Evolutionary conservation across 148 eudicot species (phyloP).

Genomic region (Cornus florida): DNA sequence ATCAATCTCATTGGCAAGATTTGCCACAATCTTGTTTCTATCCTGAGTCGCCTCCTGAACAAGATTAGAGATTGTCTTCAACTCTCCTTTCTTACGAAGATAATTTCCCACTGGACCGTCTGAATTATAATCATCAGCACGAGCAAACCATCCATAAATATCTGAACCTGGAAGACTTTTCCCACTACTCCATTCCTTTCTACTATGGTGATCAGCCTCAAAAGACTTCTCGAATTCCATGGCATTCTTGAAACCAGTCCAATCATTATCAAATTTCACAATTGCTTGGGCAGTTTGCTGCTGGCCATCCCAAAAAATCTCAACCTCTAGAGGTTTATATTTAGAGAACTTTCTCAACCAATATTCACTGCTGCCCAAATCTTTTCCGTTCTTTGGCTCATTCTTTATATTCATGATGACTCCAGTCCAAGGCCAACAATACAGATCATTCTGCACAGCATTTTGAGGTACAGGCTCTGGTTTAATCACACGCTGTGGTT

Average conservation of each 20-base stretch:
- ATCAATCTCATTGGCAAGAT: conserved; percentile 57
- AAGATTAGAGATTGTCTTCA: conserved; percentile 58
- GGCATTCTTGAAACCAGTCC: conserved; percentile 66
- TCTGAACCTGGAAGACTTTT: conserved; percentile 30
- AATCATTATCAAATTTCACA: conserved; percentile 59
- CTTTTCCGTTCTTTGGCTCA: conserved; percentile 24
- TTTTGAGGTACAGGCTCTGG: conserved; percentile 26
- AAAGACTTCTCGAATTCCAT: conserved; percentile 74
- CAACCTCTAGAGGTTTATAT: conserved; percentile 56
- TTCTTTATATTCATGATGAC: conserved; percentile 55
- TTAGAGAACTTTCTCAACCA: conserved; percentile 50
- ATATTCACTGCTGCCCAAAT: conserved; percentile 31
- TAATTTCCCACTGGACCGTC: conserved; percentile 57
- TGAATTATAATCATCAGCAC: conserved; percentile 59
- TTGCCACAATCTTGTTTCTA: conserved; percentile 34
- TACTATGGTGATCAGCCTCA: conserved; percentile 56
- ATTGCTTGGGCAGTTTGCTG: conserved; percentile 43
- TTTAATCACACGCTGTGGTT: conserved; percentile 24
- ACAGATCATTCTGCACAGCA: conserved; percentile 35
- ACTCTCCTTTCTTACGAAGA: conserved; percentile 49
- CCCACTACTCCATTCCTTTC: conserved; percentile 50
- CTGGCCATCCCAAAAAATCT: conserved; percentile 34
- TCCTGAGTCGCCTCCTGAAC: conserved; percentile 42
- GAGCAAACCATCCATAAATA: conserved; percentile 83
- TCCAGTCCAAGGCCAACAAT: conserved; percentile 80